These are phyloP conservation scores for Xylaria polymorpha DNA, from an alignment of 2,329 filamentous ascomycete species.

Conservation along the genomic window DNA sequence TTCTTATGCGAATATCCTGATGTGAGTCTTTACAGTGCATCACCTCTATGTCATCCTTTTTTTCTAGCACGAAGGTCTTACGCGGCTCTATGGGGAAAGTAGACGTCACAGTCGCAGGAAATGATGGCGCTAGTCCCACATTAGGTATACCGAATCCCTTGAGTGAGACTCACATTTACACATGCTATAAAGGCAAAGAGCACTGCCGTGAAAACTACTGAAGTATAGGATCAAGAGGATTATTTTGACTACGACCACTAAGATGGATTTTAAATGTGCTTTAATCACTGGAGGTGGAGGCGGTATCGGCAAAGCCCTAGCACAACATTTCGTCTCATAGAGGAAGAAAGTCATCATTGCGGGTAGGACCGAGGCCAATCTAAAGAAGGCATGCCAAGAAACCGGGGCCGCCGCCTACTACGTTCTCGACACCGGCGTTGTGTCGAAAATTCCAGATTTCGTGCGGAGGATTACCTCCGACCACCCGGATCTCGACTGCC, in stretches of 20 bases:
- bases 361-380: background rate
- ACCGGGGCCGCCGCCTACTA: background rate
- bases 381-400: background rate
- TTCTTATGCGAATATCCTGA: too few relatives aligned
- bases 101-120: too few relatives aligned
- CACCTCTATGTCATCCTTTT: background rate
- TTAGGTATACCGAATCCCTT: too few relatives aligned
- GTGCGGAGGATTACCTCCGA: background rate
- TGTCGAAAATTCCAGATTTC: background rate
- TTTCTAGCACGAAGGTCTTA: background rate
- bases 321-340: background rate
- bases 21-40: background rate
- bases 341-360: conserved; percentile 6
- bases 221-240: background rate
- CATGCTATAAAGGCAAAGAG: too few relatives aligned
- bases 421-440: background rate
- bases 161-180: too few relatives aligned
- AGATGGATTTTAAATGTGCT: conserved; percentile 7
- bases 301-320: conserved; percentile 3
- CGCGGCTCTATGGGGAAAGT: background rate
- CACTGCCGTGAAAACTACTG: too few relatives aligned
- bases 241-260: background rate
- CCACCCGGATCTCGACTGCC: background rate
- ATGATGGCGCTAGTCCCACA: too few relatives aligned
- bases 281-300: background rate